These are phyloP conservation scores for Diaporthe vexans DNA, from an alignment of 2,329 filamentous ascomycete genomes.

Conservation along the genomic window DNA sequence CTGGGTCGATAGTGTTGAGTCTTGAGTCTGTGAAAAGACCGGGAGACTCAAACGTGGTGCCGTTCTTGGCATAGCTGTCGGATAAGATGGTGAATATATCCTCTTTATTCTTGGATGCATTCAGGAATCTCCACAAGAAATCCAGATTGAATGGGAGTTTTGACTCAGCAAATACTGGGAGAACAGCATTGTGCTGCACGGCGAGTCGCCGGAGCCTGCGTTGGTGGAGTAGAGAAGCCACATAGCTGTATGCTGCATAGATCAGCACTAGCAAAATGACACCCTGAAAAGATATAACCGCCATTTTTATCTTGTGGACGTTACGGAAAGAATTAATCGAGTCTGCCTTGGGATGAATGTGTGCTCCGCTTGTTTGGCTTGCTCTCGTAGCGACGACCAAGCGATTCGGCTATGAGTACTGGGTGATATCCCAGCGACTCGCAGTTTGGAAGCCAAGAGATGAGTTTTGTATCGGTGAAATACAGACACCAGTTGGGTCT, in stretches of 20 bases:
- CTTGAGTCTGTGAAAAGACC: not conserved
- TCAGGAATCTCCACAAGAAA: conserved; percentile 1
- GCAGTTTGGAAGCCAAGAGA: no score
- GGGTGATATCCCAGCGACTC: no score
- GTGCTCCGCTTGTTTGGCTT: no score
- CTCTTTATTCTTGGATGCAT: not conserved
- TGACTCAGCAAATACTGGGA: conserved; percentile 2
- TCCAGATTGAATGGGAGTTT: conserved; percentile 3
- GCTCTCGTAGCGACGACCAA: no score
- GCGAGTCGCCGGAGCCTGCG: not conserved
- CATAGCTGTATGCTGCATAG: not conserved
- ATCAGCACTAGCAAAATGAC: not conserved
- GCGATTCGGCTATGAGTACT: no score
- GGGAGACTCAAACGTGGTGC: not conserved
- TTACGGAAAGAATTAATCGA: not conserved
- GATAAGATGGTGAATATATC: not conserved
- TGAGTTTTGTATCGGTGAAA: no score
- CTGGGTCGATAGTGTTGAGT: not conserved
- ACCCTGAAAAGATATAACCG: not conserved
- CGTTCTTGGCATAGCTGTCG: conserved; percentile 2
- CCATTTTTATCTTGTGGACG: not conserved
- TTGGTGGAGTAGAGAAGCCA: not conserved
- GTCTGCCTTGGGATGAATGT: not conserved
- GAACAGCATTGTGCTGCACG: not conserved
- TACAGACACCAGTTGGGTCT: no score